These are phyloP conservation scores for Hymenoscyphus albidus DNA, from an alignment of 2,329 filamentous ascomycete genomes.

Conservation along the genomic window DNA sequence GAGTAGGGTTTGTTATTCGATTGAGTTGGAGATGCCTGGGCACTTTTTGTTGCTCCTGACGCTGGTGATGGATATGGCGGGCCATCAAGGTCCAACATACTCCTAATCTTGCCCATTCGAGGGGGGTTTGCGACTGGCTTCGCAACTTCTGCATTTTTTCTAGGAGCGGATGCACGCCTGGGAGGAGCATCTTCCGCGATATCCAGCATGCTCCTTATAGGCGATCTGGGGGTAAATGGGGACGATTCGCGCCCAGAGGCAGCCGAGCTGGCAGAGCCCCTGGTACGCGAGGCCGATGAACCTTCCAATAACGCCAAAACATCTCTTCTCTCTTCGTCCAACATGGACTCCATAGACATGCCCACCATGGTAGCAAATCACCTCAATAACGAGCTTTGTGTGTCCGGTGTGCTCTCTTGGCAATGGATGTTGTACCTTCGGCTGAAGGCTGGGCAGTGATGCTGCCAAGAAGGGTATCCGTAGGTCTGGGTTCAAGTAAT, in stretches of 20 bases:
- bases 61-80: constrained; percentile 11
- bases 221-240: constrained; percentile 57
- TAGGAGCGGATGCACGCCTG: constrained; percentile 28
- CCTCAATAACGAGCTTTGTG: constrained; percentile 9
- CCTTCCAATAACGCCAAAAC: constrained; percentile 64
- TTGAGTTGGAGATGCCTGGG: constrained; percentile 46
- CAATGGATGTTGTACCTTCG: constrained; percentile 12
- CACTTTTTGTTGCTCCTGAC: constrained; percentile 42
- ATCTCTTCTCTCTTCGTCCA: constrained; percentile 74
- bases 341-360: constrained; percentile 65
- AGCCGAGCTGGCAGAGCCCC: constrained; percentile 32
- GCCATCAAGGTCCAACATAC: constrained; percentile 57
- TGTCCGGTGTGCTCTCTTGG: constrained; percentile 16
- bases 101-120: constrained; percentile 50
- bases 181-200: constrained; percentile 21
- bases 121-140: constrained; percentile 11
- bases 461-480: constrained; percentile 16
- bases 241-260: constrained; percentile 47
- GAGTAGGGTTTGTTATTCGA: constrained; percentile 36
- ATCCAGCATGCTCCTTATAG: constrained; percentile 59
- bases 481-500: constrained; percentile 5
- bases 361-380: constrained; percentile 24
- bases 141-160: constrained; percentile 37
- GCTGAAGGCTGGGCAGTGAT: constrained; percentile 10
- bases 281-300: constrained; percentile 14